These are phyloP conservation scores for Mycena alexandri DNA, from an alignment of 768 basidiomycete species.

Conservation along the genomic window DNA sequence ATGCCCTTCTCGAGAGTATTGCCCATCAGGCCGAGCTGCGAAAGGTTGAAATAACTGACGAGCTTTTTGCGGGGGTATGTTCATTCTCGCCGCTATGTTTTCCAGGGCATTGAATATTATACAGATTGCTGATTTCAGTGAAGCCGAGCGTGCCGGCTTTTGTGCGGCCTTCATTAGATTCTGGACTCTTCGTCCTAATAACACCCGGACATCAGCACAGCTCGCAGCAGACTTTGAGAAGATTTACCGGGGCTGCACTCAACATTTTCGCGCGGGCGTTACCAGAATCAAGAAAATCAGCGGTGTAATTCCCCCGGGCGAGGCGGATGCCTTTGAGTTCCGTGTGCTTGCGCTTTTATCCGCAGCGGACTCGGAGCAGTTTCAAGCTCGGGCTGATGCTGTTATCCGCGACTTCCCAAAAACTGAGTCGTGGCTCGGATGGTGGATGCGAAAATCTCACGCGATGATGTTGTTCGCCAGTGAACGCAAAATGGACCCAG, in stretches of 20 bases:
- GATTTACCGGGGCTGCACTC: background rate
- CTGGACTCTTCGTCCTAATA: background rate
- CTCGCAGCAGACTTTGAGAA: background rate
- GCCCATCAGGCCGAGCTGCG: background rate
- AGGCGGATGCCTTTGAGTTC: background rate
- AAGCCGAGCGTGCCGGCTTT: background rate
- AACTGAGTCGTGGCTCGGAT: background rate
- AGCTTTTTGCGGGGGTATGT: background rate
- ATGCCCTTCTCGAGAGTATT: background rate
- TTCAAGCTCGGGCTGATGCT: background rate
- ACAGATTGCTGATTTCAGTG: conserved; percentile 12
- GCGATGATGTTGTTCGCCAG: conserved; percentile 48
- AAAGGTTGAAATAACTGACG: background rate
- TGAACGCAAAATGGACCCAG: conserved; percentile 43
- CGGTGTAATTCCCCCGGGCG: background rate
- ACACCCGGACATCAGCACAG: background rate
- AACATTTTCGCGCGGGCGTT: conserved; percentile 5
- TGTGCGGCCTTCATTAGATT: background rate
- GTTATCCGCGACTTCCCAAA: conserved; percentile 4
- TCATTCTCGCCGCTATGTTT: background rate
- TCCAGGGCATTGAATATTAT: background rate
- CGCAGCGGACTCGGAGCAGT: background rate
- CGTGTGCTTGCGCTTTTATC: background rate
- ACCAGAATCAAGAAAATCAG: conserved; percentile 8
- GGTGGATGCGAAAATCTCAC: conserved; percentile 27